Evolutionary conservation across 345 rosid species (phyloP).

Genomic region (Acer campestre): DNA sequence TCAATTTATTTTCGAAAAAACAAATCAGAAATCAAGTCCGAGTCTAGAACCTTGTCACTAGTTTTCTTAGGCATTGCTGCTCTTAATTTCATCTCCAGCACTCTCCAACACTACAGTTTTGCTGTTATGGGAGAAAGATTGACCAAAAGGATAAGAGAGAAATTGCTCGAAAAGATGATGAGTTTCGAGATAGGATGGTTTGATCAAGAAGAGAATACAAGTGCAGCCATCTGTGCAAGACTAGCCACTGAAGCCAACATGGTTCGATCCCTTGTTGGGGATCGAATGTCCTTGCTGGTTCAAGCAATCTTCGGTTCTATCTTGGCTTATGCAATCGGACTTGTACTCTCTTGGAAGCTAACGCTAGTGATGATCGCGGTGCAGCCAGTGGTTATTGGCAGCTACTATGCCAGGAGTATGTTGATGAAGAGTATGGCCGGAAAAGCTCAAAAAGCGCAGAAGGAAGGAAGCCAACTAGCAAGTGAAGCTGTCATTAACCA

Average conservation of each 20-base stretch:
- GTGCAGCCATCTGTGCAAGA: conserved; percentile 67
- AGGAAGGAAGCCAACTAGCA: conserved; percentile 71
- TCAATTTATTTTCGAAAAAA: conserved; percentile 48
- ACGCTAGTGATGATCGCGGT: conserved; percentile 60
- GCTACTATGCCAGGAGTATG: conserved; percentile 51
- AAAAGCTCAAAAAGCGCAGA: conserved; percentile 65
- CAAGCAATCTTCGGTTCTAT: conserved; percentile 59
- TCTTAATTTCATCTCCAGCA: conserved; percentile 49
- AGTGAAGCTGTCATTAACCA: conserved; percentile 70
- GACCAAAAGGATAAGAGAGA: conserved; percentile 63
- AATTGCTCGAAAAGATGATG: conserved; percentile 51
- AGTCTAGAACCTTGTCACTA: conserved; percentile 45
- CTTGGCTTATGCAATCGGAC: conserved; percentile 51
- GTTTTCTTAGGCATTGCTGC: conserved; percentile 56
- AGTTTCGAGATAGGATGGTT: conserved; percentile 69
- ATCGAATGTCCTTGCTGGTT: conserved; percentile 61
- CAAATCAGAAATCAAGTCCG: conserved; percentile 43
- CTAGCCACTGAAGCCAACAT: conserved; percentile 62
- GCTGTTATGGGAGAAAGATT: conserved; percentile 67
- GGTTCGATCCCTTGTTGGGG: conserved; percentile 63
- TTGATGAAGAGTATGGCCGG: conserved; percentile 64
- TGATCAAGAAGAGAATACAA: conserved; percentile 66
- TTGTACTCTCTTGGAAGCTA: conserved; percentile 58
- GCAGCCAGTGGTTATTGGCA: conserved; percentile 63
- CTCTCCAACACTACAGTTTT: conserved; percentile 64